Base-by-base conservation (phyloP, 2,329 filamentous ascomycete species). In the Trichoderma hamatum region DNA sequence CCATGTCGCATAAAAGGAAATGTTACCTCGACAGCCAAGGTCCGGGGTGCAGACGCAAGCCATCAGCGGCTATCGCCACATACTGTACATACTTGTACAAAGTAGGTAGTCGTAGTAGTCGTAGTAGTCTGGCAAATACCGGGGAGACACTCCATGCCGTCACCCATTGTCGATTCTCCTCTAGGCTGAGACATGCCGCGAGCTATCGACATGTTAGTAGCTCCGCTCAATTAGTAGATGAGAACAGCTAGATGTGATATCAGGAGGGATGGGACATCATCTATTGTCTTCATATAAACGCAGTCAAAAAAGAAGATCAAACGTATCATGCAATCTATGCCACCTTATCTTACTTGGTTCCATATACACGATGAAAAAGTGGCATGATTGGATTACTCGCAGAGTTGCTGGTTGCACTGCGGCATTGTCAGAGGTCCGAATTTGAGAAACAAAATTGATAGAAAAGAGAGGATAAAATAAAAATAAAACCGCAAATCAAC, bases 1-100 rank as follows among this genome's bases (percentile, higher is more conserved):
- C 70, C 66, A 56, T 68, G 52, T 61, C 63, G 26, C 59, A 55
- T 39, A 49, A 49, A 59, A 21, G 39, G 36, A 54, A 28, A 66
- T 71, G 59, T 56, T 69, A 69, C 67, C 51, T 66, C 62, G 26
- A 67, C 62, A 61, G 58, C 32, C 64, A 63, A 63, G 63, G 60
- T 60, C 60, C 51, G 67, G 67, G 67, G 67, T 69, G 36, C 51
- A 65, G 49, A 62, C 59, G 59, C 67, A 26, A 62, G 52, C 67
- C 67, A 61, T 67, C 54, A 62, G 55, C 54, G 43, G 65, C 55
- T 62, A 56, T 26, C 52, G 62, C 52, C 62, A 36, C 51, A 34
- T 56, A n/a, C n/a, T n/a, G n/a, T n/a, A 5, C 39, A 19, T 43
- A n/a, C 39, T 43, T 43, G 39, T 43, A 43, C 39, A 3, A 43